Evolutionary conservation across 306 rosid species (phyloP).

Genomic region (Glycyrrhiza uralensis): DNA sequence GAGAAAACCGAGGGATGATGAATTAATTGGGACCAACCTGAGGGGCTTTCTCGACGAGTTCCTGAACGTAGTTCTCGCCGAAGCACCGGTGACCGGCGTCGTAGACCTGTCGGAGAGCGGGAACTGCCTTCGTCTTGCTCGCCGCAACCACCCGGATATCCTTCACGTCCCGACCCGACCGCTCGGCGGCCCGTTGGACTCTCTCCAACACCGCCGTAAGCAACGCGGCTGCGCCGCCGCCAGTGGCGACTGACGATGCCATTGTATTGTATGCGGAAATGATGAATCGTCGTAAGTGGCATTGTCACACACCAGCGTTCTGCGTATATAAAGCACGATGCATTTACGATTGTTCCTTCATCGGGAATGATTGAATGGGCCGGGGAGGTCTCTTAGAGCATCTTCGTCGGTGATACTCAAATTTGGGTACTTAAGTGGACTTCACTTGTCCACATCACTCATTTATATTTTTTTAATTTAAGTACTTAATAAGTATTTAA

Average conservation of each 20-base stretch:
- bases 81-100: constrained; percentile 87
- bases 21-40: constrained; percentile 37
- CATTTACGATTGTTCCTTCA: too few relatives aligned
- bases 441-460: too few relatives aligned
- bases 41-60: constrained; percentile 73
- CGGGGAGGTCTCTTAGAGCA: too few relatives aligned
- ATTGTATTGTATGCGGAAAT: neutral
- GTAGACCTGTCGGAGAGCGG: constrained; percentile 66
- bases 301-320: neutral
- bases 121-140: constrained; percentile 77
- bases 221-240: constrained; percentile 36
- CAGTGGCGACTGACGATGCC: constrained; percentile 23
- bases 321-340: neutral
- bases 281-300: neutral
- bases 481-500: too few relatives aligned
- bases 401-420: too few relatives aligned
- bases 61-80: constrained; percentile 95
- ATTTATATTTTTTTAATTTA: too few relatives aligned
- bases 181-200: constrained; percentile 63
- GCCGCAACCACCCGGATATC: constrained; percentile 75
- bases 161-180: constrained; percentile 43
- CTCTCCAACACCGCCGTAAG: constrained; percentile 55
- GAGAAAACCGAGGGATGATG: neutral
- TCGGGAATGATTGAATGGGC: neutral
- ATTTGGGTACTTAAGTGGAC: too few relatives aligned